Base-by-base conservation (phyloP, 257 asterid species). In the Cordia subcordata region DNA sequence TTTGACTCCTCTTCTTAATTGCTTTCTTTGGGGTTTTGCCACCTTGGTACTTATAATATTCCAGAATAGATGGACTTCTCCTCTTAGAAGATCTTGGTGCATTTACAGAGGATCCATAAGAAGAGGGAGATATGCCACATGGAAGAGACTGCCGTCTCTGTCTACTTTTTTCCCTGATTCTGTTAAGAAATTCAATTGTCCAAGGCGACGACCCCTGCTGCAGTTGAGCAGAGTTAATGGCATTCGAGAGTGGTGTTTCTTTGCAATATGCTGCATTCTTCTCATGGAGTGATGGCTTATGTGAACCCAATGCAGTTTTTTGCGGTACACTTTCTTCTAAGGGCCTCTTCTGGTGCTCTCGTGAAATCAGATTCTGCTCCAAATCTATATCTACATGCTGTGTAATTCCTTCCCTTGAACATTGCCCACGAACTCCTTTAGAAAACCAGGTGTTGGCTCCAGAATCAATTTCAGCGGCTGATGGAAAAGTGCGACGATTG, bases 91-190 rank as follows among this genome's bases (percentile, higher is more conserved):
- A 49, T 76, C 63, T 82, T 52, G 91, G 59, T 69, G 67, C 61
- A 62, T 69, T 77, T 58, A 70, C 79, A 13, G 81, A 65, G 64
- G 79, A 67, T 51, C 69, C 80, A 51, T 61, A 69, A 68, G 68
- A 56, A 58, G 83, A 84, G 67, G 94, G 40, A 63, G 86, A 75
- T 71, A 80, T 60, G 66, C 76, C 85, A 62, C 59, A 22, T 23
- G 89, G 80, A 66, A 71, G 69, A 57, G 92, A 79, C 68, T 80
- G 88, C 75, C 78, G 81, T 53, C 72, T 82, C 73, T 73, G 60
- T 76, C 84, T 85, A 81, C 95, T 89, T 72, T 86, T 93, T 65
- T 89, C 97, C 78, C 80, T 87, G 63, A 89, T 79, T 72, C 90
- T 77, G 81, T 93, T 89, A 46, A 93, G 91, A 70, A 93, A 93